Base-by-base conservation (phyloP, 768 basidiomycete species). In the Ramaria rubella region DNA sequence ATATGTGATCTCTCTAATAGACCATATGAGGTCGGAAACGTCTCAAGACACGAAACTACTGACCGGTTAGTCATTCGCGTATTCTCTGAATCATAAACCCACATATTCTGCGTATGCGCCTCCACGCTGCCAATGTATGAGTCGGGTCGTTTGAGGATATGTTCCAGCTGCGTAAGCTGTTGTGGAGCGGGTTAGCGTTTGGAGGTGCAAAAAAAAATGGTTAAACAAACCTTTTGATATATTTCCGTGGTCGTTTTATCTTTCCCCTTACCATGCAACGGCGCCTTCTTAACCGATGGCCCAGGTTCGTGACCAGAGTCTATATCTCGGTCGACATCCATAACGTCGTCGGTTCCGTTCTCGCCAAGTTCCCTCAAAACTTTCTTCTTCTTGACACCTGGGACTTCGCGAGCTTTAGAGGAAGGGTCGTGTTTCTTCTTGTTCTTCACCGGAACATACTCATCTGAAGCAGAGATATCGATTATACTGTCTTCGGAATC, bases 81-180 rank as follows among this genome's bases (percentile, higher is more conserved):
- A 36, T 74, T 81, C 33, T 85, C 85, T 1, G 81, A 76, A 68
- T 98, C 93, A 68, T 85, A 95, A 2, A 92, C 91, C 96, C 96
- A 99, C 84, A 98, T 93, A 26, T 72, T 63, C 67, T 94, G 88
- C 0, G 83, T 87, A 54, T 92, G 78, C 0, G 83, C 85, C 70
- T 98, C 95, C 3, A 97, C 86, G 57, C 93, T 96, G 17, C 96
- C 96, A 59, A 99, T 97, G 71, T 98, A 99, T 0, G 90, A 88
- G 70, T 95, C 92, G 0, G 92, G 93, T 31, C 92, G 87, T 69
- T 87, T 84, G 64, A 97, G 74, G 66, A 93, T 90, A 64, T 98
- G 96, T 67, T 99, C 94, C 29, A 95, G 75, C 84, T 93, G 94
- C 1, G 91, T 83, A 49, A 98, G 81, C 95, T 99, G 62, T 54